These are phyloP conservation scores for Chlamydomonas incerta DNA, from an alignment of 139 green algal genomes.

Conservation along the genomic window DNA sequence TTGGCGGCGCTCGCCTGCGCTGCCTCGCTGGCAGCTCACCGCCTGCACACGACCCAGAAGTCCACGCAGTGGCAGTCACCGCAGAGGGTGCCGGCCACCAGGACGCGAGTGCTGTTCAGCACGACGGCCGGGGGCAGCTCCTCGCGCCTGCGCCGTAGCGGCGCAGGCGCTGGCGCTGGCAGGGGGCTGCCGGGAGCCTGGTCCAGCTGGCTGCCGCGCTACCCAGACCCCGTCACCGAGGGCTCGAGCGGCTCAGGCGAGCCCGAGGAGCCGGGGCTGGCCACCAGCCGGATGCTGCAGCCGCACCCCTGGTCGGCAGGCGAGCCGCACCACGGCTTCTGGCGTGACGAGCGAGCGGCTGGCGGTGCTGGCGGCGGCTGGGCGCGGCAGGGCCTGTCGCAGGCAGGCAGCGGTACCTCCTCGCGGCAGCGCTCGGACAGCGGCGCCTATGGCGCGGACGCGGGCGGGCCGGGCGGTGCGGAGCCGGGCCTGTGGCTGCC, in stretches of 20 bases:
- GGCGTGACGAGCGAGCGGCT: no score
- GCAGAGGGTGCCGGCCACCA: background rate
- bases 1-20: background rate
- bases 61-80: background rate
- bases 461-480: no score
- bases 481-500: no score
- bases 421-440: no score
- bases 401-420: no score
- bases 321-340: no score
- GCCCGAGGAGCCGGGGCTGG: background rate
- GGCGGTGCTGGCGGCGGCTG: no score
- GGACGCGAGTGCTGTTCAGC: background rate
- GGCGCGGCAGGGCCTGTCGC: no score
- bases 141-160: background rate
- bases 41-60: background rate
- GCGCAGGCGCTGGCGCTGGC: background rate
- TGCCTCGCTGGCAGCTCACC: background rate
- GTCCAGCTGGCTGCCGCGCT: background rate
- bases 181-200: background rate
- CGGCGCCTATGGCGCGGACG: no score
- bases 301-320: background rate
- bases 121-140: background rate
- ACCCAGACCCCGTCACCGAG: background rate
- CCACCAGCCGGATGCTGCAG: background rate
- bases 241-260: background rate